Percentiles rank a stretch among this genome's conserved stretches.
phyloP scores from a whole-genome alignment of 495 filamentous ascomycete genomes.

The Talaromyces wortmannii region DNA sequence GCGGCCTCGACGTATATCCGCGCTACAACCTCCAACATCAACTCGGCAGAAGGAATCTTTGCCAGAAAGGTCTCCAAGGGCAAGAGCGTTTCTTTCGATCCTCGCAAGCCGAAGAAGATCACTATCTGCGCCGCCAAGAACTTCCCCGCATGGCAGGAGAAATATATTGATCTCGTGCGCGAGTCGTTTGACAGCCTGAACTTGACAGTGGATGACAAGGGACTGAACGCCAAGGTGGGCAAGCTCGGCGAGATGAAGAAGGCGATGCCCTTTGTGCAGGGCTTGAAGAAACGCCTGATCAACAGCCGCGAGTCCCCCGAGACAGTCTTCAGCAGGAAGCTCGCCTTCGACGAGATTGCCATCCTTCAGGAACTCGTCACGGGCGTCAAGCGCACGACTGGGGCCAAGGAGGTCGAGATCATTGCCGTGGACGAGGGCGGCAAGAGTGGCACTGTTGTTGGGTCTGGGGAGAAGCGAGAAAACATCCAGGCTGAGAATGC shows the following conservation, averaged over 20 bases:
- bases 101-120: slow-evolving; percentile 84
- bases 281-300: slow-evolving; percentile 71
- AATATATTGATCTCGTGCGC: slow-evolving; percentile 78
- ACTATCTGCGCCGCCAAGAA: slow-evolving; percentile 73
- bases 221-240: slow-evolving; percentile 61
- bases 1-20: slow-evolving; percentile 79
- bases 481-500: slow-evolving; percentile 57
- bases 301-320: slow-evolving; percentile 45
- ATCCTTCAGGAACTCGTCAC: slow-evolving; percentile 54
- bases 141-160: slow-evolving; percentile 85
- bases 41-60: slow-evolving; percentile 75
- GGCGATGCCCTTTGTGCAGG: slow-evolving; percentile 94
- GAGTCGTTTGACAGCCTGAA: slow-evolving; percentile 51
- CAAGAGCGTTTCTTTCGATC: slow-evolving; percentile 73
- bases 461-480: slow-evolving; percentile 49
- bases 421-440: slow-evolving; percentile 64
- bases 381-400: slow-evolving; percentile 57
- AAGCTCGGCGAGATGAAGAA: slow-evolving; percentile 91
- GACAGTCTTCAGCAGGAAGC: slow-evolving; percentile 69
- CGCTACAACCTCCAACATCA: slow-evolving; percentile 67
- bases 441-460: slow-evolving; percentile 52
- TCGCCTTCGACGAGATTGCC: slow-evolving; percentile 78
- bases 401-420: slow-evolving; percentile 55
- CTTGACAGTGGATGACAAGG: slow-evolving; percentile 67
- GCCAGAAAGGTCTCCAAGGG: slow-evolving; percentile 84